These are phyloP conservation scores for Penicillium hesseltinei DNA, from an alignment of 2,329 filamentous ascomycete genomes.

Conservation along the genomic window DNA sequence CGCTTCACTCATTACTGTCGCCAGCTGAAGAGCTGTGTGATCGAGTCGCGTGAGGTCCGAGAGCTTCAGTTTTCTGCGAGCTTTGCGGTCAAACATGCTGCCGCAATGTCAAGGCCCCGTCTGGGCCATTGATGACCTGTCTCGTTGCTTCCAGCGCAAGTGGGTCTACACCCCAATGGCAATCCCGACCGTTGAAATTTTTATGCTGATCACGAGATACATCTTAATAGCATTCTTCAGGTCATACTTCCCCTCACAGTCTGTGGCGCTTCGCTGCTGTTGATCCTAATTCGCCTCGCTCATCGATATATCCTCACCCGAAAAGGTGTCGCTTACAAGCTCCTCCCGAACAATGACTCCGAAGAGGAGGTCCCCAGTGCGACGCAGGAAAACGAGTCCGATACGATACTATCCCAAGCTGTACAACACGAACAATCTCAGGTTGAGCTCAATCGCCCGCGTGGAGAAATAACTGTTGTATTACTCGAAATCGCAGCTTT, in stretches of 20 bases:
- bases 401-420: slow-evolving; percentile 57
- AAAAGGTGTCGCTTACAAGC: slow-evolving; percentile 58
- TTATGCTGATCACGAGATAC: slow-evolving; percentile 14
- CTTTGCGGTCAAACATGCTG: slow-evolving; percentile 46
- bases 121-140: slow-evolving; percentile 63
- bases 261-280: slow-evolving; percentile 67
- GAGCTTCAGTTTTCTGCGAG: slow-evolving; percentile 14
- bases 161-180: slow-evolving; percentile 30
- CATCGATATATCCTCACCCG: slow-evolving; percentile 54
- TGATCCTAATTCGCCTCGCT: slow-evolving; percentile 60
- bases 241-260: slow-evolving; percentile 73
- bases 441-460: slow-evolving; percentile 69
- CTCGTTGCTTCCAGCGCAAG: slow-evolving; percentile 59
- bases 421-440: slow-evolving; percentile 49
- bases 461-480: slow-evolving; percentile 68
- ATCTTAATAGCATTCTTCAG: slow-evolving; percentile 65
- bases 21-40: slow-evolving; percentile 5
- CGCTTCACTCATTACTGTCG: slow-evolving; percentile 7
- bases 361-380: slow-evolving; percentile 52
- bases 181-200: slow-evolving; percentile 1
- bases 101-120: slow-evolving; percentile 57
- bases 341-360: slow-evolving; percentile 33
- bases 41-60: slow-evolving; percentile 8
- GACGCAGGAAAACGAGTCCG: slow-evolving; percentile 56
- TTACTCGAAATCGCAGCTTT: slow-evolving; percentile 74